Conservation (phyloP, 164 flowering plant species). For the Saururus chinensis region DNA sequence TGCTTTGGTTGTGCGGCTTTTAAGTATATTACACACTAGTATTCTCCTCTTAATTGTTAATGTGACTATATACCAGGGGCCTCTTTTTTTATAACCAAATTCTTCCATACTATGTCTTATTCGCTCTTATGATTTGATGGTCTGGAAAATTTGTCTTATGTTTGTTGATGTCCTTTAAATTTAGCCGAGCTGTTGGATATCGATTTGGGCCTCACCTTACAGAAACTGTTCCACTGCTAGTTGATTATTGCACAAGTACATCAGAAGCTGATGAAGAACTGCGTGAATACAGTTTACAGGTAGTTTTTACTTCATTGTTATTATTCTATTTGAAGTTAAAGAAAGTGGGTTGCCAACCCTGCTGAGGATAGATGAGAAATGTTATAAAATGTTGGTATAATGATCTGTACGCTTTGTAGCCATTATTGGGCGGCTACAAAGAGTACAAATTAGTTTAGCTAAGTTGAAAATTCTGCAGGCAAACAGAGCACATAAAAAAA, state of each 20-base stretch:
- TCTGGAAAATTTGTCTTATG: background rate
- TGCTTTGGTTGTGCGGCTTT: too few relatives aligned
- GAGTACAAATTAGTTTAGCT: too few relatives aligned
- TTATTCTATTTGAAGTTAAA: too few relatives aligned
- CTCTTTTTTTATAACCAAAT: background rate
- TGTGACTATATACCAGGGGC: too few relatives aligned
- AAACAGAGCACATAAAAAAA: too few relatives aligned
- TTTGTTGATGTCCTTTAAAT: background rate
- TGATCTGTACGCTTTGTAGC: too few relatives aligned
- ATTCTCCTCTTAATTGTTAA: background rate
- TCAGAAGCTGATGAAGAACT: constrained; percentile 98
- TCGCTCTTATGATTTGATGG: background rate
- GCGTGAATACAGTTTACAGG: constrained; percentile 98
- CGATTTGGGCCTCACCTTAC: constrained; percentile 96
- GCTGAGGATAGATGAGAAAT: too few relatives aligned
- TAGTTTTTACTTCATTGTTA: constrained; percentile 12
- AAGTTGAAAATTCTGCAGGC: too few relatives aligned
- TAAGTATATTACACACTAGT: too few relatives aligned
- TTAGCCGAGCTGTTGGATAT: constrained; percentile 96
- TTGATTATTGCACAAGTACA: constrained; percentile 77
- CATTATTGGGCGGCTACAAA: too few relatives aligned
- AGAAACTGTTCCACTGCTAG: constrained; percentile 76
- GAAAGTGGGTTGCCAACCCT: too few relatives aligned
- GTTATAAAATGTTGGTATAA: too few relatives aligned
- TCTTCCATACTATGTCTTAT: background rate